phyloP scores from a whole-genome alignment of 225 moss, liverwort and hornwort genomes.

The Polytrichum formosum region DNA sequence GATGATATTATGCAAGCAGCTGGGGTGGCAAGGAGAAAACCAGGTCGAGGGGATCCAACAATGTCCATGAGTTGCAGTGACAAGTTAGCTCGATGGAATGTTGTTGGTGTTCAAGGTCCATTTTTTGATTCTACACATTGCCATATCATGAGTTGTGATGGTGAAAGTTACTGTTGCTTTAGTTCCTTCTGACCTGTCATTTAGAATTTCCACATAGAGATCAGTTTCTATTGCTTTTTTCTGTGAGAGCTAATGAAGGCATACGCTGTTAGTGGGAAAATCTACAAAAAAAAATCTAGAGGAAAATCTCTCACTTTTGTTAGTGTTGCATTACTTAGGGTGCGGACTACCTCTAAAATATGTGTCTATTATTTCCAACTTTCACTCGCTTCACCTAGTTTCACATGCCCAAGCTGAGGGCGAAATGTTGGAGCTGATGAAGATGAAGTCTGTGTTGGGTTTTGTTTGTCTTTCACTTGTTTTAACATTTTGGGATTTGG shows the following conservation, averaged over 20 bases:
- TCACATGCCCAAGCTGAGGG: no score
- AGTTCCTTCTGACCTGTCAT: no score
- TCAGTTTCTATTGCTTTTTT: background rate
- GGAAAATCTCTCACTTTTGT: no score
- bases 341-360: no score
- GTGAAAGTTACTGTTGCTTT: no score
- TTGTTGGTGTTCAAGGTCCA: conserved; percentile 89
- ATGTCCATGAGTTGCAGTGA: conserved; percentile 99
- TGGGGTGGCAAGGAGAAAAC: conserved; percentile 86
- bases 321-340: no score
- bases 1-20: conserved; percentile 47
- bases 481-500: conserved; percentile 8
- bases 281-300: no score
- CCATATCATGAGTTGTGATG: background rate
- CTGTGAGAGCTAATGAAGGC: background rate
- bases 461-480: background rate
- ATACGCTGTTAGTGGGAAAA: no score
- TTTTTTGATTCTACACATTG: conserved; percentile 9
- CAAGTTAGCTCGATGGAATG: conserved; percentile 95
- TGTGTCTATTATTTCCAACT: no score
- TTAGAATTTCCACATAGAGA: background rate
- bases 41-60: conserved; percentile 92
- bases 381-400: no score
- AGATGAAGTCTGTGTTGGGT: no score
- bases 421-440: no score